phyloP scores from a whole-genome alignment of 768 basidiomycete genomes.

The Hirschioporus abietinus region DNA sequence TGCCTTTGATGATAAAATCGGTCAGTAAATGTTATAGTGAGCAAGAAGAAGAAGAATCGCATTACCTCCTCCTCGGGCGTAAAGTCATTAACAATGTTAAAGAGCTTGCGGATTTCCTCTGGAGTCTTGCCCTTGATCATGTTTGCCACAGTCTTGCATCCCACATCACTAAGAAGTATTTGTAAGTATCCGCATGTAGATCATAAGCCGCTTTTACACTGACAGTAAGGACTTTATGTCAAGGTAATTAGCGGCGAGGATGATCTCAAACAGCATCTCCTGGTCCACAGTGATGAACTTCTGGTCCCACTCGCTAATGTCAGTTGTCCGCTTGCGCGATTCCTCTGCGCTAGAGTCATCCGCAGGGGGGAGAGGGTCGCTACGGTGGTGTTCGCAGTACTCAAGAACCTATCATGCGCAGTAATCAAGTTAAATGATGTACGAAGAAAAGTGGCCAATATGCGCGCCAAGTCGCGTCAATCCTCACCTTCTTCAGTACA shows the following conservation, averaged over 20 bases:
- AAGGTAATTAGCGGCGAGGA: constrained; percentile 98
- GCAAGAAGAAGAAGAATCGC: constrained; percentile 12
- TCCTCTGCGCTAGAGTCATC: constrained; percentile 87
- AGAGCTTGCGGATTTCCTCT: constrained; percentile 97
- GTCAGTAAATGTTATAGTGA: constrained; percentile 12
- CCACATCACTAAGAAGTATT: constrained; percentile 65
- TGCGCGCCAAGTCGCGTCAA: constrained; percentile 4
- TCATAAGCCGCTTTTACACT: constrained; percentile 26
- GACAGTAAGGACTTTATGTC: constrained; percentile 98
- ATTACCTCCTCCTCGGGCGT: constrained; percentile 97
- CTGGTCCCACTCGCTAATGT: constrained; percentile 99
- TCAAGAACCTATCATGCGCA: constrained; percentile 71
- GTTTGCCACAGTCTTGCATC: constrained; percentile 98
- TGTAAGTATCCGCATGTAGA: constrained; percentile 5
- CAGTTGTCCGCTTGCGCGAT: constrained; percentile 94
- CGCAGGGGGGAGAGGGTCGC: constrained; percentile 88
- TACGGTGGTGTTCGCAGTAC: constrained; percentile 98
- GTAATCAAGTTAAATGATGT: neutral
- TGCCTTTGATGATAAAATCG: constrained; percentile 42
- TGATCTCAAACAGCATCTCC: constrained; percentile 99
- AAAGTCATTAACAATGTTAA: constrained; percentile 97
- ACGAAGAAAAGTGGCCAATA: constrained; percentile 4
- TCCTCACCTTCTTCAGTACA: constrained; percentile 84
- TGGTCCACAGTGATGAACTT: constrained; percentile 99
- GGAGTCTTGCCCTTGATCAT: constrained; percentile 99